Conservation (phyloP, 2,329 filamentous ascomycete genomes). For the Pseudonectria foliicola region DNA sequence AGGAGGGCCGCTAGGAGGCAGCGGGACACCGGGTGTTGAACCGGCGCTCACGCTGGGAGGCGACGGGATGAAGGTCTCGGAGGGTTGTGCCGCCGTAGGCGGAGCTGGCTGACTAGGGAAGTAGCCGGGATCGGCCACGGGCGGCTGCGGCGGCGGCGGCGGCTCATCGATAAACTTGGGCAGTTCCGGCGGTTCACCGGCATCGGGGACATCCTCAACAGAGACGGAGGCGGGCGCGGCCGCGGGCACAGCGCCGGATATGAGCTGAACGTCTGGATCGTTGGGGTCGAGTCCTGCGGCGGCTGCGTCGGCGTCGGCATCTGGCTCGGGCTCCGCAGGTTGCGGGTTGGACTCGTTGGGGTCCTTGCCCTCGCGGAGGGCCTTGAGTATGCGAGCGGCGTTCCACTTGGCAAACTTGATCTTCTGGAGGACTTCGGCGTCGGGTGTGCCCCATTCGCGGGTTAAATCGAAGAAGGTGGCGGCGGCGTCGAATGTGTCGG, state of each 20-base stretch:
- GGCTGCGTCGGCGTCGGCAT: conserved; percentile 31
- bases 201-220: conserved; percentile 48
- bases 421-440: conserved; percentile 72
- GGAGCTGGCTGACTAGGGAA: conserved; percentile 22
- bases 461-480: conserved; percentile 86
- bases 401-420: conserved; percentile 98
- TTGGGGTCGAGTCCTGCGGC: conserved; percentile 49
- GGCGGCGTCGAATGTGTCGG: conserved; percentile 87
- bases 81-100: conserved; percentile 5
- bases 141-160: conserved; percentile 17
- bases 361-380: conserved; percentile 82
- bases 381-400: conserved; percentile 81
- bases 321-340: conserved; percentile 42
- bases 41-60: conserved; percentile 24
- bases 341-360: conserved; percentile 87
- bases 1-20: conserved; percentile 11
- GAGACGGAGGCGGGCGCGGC: conserved; percentile 37
- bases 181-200: conserved; percentile 25
- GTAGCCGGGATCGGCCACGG: conserved; percentile 23
- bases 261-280: conserved; percentile 56
- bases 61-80: conserved; percentile 27
- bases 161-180: conserved; percentile 21
- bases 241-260: conserved; percentile 28
- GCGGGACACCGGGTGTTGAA: conserved; percentile 17
- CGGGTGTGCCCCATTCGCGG: conserved; percentile 72